phyloP scores from a whole-genome alignment of 495 filamentous ascomycete genomes.

The Penicillium paradoxum region DNA sequence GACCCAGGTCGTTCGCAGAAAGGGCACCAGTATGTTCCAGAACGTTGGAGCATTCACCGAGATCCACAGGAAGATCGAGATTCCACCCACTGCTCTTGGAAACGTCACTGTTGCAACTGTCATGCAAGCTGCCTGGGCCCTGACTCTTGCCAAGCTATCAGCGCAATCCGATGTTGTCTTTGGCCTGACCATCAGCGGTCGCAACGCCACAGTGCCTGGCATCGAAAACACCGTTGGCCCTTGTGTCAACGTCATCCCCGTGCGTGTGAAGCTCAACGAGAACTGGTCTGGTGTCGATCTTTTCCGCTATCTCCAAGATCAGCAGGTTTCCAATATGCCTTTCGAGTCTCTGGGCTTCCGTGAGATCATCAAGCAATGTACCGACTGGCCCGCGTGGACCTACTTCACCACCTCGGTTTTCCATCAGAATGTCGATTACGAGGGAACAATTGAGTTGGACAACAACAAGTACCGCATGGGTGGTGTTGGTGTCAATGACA shows the following conservation, averaged over 20 bases:
- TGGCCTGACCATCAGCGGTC: slow-evolving; percentile 51
- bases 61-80: slow-evolving; percentile 36
- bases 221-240: slow-evolving; percentile 52
- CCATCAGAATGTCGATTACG: slow-evolving; percentile 44
- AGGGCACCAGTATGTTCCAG: slow-evolving; percentile 35
- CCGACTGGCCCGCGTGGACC: slow-evolving; percentile 51
- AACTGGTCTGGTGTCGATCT: slow-evolving; percentile 48
- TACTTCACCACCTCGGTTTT: slow-evolving; percentile 46
- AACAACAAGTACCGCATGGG: slow-evolving; percentile 46
- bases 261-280: slow-evolving; percentile 48
- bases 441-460: slow-evolving; percentile 40
- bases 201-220: slow-evolving; percentile 49
- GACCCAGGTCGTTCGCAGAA: slow-evolving; percentile 40
- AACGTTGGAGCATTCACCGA: slow-evolving; percentile 35
- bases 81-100: slow-evolving; percentile 34
- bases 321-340: slow-evolving; percentile 54
- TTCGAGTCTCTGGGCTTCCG: slow-evolving; percentile 55
- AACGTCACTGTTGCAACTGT: slow-evolving; percentile 53
- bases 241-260: slow-evolving; percentile 57
- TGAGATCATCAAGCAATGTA: slow-evolving; percentile 56
- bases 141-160: slow-evolving; percentile 48
- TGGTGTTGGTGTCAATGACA: slow-evolving; percentile 45
- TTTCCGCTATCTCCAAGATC: slow-evolving; percentile 52
- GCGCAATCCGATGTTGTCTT: slow-evolving; percentile 51
- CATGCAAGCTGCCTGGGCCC: slow-evolving; percentile 54